Percentiles rank a stretch among this genome's conserved stretches.
Evolutionary conservation across 768 basidiomycete species (phyloP).

Genomic region (Mycena maculata): DNA sequence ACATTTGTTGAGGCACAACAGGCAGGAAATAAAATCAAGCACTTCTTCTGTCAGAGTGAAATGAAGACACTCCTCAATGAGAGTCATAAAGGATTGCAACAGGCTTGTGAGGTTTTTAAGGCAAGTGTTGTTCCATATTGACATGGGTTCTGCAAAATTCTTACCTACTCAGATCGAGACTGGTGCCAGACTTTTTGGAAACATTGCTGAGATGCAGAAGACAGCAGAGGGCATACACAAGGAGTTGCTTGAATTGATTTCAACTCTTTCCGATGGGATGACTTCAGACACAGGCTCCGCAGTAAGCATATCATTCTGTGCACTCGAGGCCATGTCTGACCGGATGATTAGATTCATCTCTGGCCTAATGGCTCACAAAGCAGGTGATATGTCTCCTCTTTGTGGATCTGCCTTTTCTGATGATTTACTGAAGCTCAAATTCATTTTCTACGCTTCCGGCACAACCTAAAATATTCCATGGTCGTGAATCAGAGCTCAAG

Average conservation of each 20-base stretch:
- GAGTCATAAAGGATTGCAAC: neutral
- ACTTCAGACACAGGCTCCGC: neutral
- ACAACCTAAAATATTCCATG: too few relatives aligned
- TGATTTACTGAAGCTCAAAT: too few relatives aligned
- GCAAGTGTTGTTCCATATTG: neutral
- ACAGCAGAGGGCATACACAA: neutral
- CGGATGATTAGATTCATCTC: neutral
- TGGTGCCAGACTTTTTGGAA: neutral
- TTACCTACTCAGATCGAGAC: neutral
- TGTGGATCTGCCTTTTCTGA: too few relatives aligned
- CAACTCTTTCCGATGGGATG: neutral
- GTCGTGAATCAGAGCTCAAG: neutral
- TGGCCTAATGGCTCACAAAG: neutral
- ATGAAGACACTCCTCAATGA: neutral
- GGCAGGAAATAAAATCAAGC: too few relatives aligned
- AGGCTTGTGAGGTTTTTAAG: neutral
- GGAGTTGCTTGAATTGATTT: neutral
- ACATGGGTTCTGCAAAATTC: neutral
- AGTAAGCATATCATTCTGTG: neutral
- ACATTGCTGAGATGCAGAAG: neutral
- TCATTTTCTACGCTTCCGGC: too few relatives aligned
- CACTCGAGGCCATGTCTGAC: neutral
- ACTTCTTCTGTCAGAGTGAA: constrained; percentile 1
- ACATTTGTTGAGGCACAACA: neutral
- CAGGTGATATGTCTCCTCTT: too few relatives aligned